These are phyloP conservation scores for Globisporangium perplexum DNA, from an alignment of 352 stramenopile species.

Conservation along the genomic window DNA sequence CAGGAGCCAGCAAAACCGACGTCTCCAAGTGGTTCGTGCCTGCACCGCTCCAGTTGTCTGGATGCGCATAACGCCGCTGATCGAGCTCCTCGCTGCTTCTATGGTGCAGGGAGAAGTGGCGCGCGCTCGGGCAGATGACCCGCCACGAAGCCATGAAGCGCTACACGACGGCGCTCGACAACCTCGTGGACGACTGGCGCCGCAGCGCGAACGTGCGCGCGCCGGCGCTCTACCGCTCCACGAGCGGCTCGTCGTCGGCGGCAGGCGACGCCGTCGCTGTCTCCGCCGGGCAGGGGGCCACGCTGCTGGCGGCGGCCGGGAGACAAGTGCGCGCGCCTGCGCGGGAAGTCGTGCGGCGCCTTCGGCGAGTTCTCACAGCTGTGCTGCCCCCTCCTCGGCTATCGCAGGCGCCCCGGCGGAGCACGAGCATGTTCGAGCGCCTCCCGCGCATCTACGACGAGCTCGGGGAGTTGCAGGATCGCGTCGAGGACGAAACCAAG, in stretches of 20 bases:
- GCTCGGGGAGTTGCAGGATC: constrained; percentile 57
- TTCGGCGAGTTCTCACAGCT: constrained; percentile 1
- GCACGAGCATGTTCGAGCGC: constrained; percentile 59
- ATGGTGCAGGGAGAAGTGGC: constrained; percentile 55
- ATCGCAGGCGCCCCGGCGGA: constrained; percentile 18
- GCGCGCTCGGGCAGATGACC: constrained; percentile 54
- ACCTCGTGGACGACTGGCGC: constrained; percentile 78
- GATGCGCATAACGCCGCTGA: no score
- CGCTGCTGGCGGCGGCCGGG: neutral
- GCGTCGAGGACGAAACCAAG: constrained; percentile 61
- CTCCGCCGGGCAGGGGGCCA: constrained; percentile 2
- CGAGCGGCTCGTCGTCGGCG: constrained; percentile 9
- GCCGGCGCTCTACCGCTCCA: constrained; percentile 7
- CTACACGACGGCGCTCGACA: constrained; percentile 72
- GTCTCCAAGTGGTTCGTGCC: constrained; percentile 37
- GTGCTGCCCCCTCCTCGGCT: neutral
- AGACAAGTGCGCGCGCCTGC: neutral
- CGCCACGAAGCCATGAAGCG: constrained; percentile 74
- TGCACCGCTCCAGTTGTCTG: no score
- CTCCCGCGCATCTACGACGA: constrained; percentile 65
- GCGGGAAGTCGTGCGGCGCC: neutral
- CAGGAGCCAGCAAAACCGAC: constrained; percentile 45
- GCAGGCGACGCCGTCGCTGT: neutral
- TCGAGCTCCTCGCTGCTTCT: neutral
- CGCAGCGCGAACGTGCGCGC: constrained; percentile 42